A percentile compares a stretch with the other conserved stretches of the same genome.
Conservation (phyloP, 192 early-diverging fungal genomes). For the Coemansia sp. region DNA sequence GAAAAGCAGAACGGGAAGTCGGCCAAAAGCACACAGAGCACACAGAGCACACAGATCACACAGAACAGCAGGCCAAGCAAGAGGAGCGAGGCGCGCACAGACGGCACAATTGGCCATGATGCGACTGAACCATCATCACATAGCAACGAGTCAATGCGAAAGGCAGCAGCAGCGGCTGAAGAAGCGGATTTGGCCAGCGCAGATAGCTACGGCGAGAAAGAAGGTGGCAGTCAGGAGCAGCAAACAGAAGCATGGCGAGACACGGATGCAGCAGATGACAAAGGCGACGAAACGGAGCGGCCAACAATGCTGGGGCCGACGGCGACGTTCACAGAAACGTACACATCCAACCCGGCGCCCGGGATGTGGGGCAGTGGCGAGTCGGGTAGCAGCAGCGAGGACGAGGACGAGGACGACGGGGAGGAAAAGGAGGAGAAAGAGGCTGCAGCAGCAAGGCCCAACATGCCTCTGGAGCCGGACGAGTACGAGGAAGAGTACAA, state of each 20-base stretch:
- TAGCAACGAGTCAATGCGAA: background rate
- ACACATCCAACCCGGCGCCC: conserved; percentile 30
- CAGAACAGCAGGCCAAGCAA: background rate
- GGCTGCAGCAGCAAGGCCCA: conserved; percentile 11
- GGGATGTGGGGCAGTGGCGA: conserved; percentile 32
- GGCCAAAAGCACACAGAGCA: background rate
- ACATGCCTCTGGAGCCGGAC: conserved; percentile 51
- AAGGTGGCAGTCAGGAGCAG: background rate
- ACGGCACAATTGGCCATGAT: background rate
- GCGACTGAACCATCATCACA: background rate
- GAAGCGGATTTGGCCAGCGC: background rate
- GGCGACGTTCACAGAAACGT: conserved; percentile 39
- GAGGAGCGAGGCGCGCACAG: background rate
- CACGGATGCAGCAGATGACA: background rate
- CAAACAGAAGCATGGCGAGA: background rate
- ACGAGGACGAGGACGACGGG: background rate
- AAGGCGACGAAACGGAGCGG: background rate
- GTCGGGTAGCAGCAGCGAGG: background rate
- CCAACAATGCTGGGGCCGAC: conserved; percentile 7
- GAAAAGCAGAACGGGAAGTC: background rate
- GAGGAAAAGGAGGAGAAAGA: background rate
- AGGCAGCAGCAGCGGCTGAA: background rate
- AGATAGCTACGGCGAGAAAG: background rate
- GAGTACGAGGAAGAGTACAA: conserved; percentile 19
- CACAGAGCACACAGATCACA: background rate